Percentiles rank a stretch among this genome's conserved stretches.
Conservation (phyloP, 352 stramenopile species). For the Phytophthora boehmeriae region DNA sequence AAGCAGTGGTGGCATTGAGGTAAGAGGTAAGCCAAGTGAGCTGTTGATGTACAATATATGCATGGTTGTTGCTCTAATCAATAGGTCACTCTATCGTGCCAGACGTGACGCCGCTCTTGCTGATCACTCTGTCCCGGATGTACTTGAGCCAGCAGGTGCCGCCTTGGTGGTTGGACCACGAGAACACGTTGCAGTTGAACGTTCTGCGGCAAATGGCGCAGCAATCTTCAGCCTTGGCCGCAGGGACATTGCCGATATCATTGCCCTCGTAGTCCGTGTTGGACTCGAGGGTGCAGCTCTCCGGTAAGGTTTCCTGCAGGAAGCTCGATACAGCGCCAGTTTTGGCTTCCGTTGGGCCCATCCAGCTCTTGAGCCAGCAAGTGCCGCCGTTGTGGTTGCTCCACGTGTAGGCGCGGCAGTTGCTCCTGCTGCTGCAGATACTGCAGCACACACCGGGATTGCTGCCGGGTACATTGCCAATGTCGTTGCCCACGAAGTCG, state of each 20-base stretch:
- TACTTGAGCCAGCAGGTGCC: conserved; percentile 37
- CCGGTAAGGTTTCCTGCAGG: conserved; percentile 21
- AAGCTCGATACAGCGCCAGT: conserved; percentile 30
- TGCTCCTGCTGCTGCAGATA: conserved; percentile 40
- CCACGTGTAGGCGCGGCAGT: conserved; percentile 41
- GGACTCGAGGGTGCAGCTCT: conserved; percentile 24
- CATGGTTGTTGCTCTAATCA: too few species aligned
- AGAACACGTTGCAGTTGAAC: conserved; percentile 31
- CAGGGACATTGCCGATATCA: conserved; percentile 32
- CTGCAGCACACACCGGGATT: conserved; percentile 28
- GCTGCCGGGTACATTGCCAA: conserved; percentile 21
- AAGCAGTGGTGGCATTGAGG: too few species aligned
- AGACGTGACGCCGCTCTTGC: conserved; percentile 33
- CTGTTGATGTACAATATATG: too few species aligned
- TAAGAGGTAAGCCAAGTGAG: too few species aligned
- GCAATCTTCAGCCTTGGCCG: conserved; percentile 22
- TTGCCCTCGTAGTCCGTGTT: conserved; percentile 35
- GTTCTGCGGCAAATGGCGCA: conserved; percentile 30
- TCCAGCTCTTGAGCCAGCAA: conserved; percentile 45
- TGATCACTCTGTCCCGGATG: conserved; percentile 24
- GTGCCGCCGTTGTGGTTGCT: conserved; percentile 44
- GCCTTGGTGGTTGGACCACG: conserved; percentile 28
- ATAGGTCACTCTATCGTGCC: too few species aligned
- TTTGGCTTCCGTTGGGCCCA: conserved; percentile 17
- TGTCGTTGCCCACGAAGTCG: conserved; percentile 44